phyloP scores from a whole-genome alignment of 2,329 filamentous ascomycete genomes.

The Ilyonectria robusta region DNA sequence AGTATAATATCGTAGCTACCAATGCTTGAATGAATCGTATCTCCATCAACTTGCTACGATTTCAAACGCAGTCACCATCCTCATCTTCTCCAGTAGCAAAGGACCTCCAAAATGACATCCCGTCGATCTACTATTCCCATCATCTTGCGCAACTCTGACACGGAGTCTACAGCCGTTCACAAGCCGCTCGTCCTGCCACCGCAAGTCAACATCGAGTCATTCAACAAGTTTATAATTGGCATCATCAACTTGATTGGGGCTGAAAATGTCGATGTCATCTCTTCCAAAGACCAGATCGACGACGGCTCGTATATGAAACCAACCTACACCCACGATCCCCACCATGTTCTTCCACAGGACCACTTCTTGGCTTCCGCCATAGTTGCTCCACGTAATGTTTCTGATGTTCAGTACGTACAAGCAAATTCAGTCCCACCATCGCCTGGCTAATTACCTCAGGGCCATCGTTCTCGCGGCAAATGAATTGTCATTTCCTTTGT shows the following conservation, averaged over 20 bases:
- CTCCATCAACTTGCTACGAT: neutral
- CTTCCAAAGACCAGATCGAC: conserved; percentile 8
- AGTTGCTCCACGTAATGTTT: conserved; percentile 31
- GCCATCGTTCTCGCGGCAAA: conserved; percentile 25
- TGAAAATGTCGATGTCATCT: conserved; percentile 33
- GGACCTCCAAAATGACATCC: neutral
- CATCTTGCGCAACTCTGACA: neutral
- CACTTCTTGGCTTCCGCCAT: conserved; percentile 38
- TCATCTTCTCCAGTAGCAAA: no score
- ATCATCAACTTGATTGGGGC: neutral
- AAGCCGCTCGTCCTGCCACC: conserved; percentile 44
- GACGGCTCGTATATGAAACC: conserved; percentile 36
- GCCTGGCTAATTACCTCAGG: neutral
- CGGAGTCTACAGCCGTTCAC: neutral
- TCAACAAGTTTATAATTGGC: conserved; percentile 32
- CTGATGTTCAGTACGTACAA: conserved; percentile 30
- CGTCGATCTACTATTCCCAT: neutral
- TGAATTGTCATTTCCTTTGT: conserved; percentile 35
- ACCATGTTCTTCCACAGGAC: conserved; percentile 31
- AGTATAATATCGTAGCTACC: neutral
- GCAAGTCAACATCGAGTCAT: neutral
- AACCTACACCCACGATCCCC: conserved; percentile 40
- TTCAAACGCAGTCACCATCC: neutral
- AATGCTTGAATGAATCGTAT: no score
- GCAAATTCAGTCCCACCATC: conserved; percentile 4